Evolutionary conservation across 192 early-diverging fungal genomes (phyloP), one percentile per base, ranked within the genome.

Genomic region (Coemansia sp.): DNA sequence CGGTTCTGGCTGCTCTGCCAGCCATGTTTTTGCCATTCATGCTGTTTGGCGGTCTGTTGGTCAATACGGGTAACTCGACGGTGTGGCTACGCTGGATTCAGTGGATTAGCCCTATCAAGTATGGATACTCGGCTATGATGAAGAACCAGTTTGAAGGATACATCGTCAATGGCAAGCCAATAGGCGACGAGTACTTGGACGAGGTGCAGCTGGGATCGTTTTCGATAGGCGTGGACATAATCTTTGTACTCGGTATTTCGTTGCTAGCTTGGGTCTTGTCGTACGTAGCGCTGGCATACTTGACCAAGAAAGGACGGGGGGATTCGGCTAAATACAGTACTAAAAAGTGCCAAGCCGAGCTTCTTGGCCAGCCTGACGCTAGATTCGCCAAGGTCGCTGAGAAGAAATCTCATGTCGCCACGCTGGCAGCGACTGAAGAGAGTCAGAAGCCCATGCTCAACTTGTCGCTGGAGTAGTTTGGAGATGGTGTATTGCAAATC

Each of bases 31-130:
- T 89, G 60, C 88, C 88, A 6, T 72, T 87, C 30, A 75, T 87
- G 76, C 68, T 87, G 40, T 82, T 88, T 70, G 77, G 78, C 33
- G 88, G 88, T 7, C 84, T 90, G 47, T 77, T 90, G 33, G 85
- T 90, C 55, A 90, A 90, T 65, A 76, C 76, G 5, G 80, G 74
- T n/a, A 82, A 78, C 42, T 86, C 87, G 16, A 85, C 88, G 0
- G 84, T 70, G 2, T 89, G 77, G 75, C 61, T 89, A 43, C 71
- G 76, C 21, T 88, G 82, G 85, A 50, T 80, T 40, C 77, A 86
- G 63, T 84, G 78, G 78, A 47, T 73, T 37, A 76, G 78, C 21
- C 88, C 88, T 19, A 80, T 87, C 72, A 89, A 89, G 65, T 89
- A 87, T 67, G 77, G 79, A 6, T 89, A 85, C 64, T 73, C 84